Evolutionary conservation across 2,329 filamentous ascomycete species (phyloP).

Genomic region (Colletotrichum zoysiae): DNA sequence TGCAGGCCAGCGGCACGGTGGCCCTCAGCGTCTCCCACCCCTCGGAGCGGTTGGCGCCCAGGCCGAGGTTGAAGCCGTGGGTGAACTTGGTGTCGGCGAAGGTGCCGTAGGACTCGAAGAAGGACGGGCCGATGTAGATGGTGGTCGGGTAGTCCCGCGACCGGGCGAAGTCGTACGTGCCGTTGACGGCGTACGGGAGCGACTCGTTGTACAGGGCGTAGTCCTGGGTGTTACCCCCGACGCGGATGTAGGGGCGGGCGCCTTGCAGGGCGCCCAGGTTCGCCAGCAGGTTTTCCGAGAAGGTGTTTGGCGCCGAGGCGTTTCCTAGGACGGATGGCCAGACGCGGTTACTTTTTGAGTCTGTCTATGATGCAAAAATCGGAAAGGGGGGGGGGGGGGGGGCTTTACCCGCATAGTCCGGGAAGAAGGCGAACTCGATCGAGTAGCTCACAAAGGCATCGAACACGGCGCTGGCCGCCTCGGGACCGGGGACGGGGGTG

Average conservation of each 20-base stretch:
- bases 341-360: no score
- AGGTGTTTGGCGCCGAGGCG: constrained; percentile 66
- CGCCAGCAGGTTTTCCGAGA: constrained; percentile 70
- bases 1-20: constrained; percentile 68
- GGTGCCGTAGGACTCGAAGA: constrained; percentile 72
- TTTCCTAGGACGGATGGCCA: constrained; percentile 56
- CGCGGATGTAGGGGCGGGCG: constrained; percentile 70
- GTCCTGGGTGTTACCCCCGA: constrained; percentile 77
- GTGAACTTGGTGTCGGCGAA: constrained; percentile 68
- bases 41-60: constrained; percentile 63
- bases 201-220: constrained; percentile 70
- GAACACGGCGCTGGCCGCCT: constrained; percentile 29
- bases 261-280: constrained; percentile 68
- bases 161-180: constrained; percentile 61
- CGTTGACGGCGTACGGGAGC: constrained; percentile 63
- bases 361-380: neutral
- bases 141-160: constrained; percentile 72
- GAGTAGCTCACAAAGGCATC: constrained; percentile 64
- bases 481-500: constrained; percentile 28
- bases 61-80: constrained; percentile 72
- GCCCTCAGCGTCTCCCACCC: constrained; percentile 65
- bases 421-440: constrained; percentile 65
- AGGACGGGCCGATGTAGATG: constrained; percentile 70
- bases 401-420: constrained; percentile 60
- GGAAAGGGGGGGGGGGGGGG: no score